These are phyloP conservation scores for Meyerozyma athensensis DNA, from an alignment of 1,139 yeast genomes.

Conservation along the genomic window DNA sequence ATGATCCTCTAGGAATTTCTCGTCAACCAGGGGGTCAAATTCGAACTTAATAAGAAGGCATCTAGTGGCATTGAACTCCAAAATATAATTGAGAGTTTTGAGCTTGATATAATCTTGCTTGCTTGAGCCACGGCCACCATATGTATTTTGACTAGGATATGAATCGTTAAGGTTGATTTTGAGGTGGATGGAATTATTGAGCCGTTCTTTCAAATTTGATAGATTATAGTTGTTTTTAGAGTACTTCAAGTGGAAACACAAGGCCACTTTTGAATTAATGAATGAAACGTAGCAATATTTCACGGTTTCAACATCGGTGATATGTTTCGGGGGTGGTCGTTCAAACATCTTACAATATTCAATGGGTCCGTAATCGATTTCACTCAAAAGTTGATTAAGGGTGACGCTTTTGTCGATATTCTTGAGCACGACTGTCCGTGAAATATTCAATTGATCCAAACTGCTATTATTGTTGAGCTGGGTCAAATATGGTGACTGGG, in stretches of 20 bases:
- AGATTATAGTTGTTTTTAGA: constrained; percentile 21
- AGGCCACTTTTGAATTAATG: constrained; percentile 32
- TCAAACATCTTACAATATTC: constrained; percentile 37
- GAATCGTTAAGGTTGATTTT: constrained; percentile 29
- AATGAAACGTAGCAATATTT: constrained; percentile 39
- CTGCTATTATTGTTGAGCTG: constrained; percentile 16
- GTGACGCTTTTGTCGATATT: constrained; percentile 26
- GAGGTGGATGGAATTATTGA: constrained; percentile 28
- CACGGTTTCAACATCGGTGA: constrained; percentile 18
- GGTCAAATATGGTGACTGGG: constrained; percentile 19
- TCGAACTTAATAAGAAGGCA: constrained; percentile 21
- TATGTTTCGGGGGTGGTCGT: constrained; percentile 25
- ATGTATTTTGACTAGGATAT: constrained; percentile 1
- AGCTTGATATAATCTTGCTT: constrained; percentile 37
- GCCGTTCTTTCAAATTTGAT: constrained; percentile 20
- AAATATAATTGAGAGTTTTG: constrained; percentile 39
- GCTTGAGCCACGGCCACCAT: constrained; percentile 7
- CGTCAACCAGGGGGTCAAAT: background rate
- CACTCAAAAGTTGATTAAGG: constrained; percentile 28
- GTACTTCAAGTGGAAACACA: constrained; percentile 33
- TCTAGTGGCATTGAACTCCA: constrained; percentile 39
- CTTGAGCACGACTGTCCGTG: constrained; percentile 35
- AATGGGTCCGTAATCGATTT: constrained; percentile 40
- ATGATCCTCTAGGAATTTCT: background rate
- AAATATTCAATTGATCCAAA: constrained; percentile 30